Conservation (phyloP, 768 basidiomycete genomes). For the Tricholoma bakamatsutake region DNA sequence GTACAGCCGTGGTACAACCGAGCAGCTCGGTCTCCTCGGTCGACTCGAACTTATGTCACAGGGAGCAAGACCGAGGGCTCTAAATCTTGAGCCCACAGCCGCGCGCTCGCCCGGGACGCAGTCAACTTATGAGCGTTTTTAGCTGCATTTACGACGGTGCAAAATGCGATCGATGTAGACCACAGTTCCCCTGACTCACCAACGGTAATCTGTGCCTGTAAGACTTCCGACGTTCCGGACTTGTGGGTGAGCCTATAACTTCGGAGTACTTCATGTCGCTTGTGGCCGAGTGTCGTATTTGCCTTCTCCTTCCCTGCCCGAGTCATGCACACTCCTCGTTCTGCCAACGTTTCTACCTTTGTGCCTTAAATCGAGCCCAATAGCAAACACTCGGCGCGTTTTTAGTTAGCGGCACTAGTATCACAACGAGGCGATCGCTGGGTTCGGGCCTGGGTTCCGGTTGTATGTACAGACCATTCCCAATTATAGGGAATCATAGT, state of each 20-base stretch:
- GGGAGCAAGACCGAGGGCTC: not conserved
- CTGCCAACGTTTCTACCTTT: not conserved
- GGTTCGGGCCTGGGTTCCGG: not conserved
- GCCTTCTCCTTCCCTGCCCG: not conserved
- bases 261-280: not conserved
- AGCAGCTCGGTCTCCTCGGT: not conserved
- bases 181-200: not conserved
- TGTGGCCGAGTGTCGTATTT: not conserved
- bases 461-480: not conserved
- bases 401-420: not conserved
- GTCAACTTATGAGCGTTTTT: not conserved
- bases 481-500: not conserved
- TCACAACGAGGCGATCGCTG: not conserved
- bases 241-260: not conserved
- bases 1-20: not conserved
- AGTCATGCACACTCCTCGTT: not conserved
- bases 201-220: not conserved
- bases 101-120: not conserved
- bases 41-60: too few relatives aligned
- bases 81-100: not conserved
- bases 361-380: not conserved
- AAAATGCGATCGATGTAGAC: not conserved
- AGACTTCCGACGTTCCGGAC: not conserved
- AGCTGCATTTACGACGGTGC: not conserved
- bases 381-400: too few relatives aligned